Percentiles rank a stretch among this genome's conserved stretches.
Conservation (phyloP, 23 red algal genomes). For the Gracilaria domingensis region DNA sequence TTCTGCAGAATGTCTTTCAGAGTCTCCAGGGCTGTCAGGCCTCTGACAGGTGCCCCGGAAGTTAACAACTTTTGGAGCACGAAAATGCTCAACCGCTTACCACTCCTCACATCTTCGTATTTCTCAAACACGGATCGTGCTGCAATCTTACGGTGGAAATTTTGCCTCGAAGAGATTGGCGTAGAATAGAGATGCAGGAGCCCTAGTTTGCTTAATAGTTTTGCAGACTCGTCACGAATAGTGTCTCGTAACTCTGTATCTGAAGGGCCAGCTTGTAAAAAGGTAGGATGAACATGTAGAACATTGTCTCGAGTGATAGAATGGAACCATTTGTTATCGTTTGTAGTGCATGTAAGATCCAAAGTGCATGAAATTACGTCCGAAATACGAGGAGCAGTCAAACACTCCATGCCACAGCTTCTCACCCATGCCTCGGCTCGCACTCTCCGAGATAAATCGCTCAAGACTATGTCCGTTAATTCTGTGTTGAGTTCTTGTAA, state of each 20-base stretch:
- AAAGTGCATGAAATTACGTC: slow-evolving; percentile 36
- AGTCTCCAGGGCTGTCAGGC: slow-evolving; percentile 28
- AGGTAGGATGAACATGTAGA: neutral
- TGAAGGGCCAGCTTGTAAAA: neutral
- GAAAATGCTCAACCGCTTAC: slow-evolving; percentile 45
- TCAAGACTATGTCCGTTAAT: slow-evolving; percentile 23
- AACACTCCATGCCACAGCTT: slow-evolving; percentile 38
- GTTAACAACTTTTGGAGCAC: slow-evolving; percentile 34
- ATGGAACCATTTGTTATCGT: neutral
- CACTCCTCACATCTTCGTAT: slow-evolving; percentile 48
- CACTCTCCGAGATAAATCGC: slow-evolving; percentile 17
- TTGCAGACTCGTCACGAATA: slow-evolving; percentile 18
- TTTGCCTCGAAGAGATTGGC: neutral
- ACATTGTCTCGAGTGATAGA: neutral
- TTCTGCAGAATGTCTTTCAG: slow-evolving; percentile 36
- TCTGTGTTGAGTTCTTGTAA: slow-evolving; percentile 44
- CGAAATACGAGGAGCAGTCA: slow-evolving; percentile 18
- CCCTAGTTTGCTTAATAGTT: slow-evolving; percentile 44
- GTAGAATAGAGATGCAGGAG: slow-evolving; percentile 44
- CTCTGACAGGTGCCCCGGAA: slow-evolving; percentile 20
- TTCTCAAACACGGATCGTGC: neutral
- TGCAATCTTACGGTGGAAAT: slow-evolving; percentile 39
- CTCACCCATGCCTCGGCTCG: slow-evolving; percentile 48
- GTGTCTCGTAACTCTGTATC: slow-evolving; percentile 6
- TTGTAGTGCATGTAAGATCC: slow-evolving; percentile 1